Conservation (phyloP, 2,329 filamentous ascomycete genomes). For the Endoconidiophora polonica region DNA sequence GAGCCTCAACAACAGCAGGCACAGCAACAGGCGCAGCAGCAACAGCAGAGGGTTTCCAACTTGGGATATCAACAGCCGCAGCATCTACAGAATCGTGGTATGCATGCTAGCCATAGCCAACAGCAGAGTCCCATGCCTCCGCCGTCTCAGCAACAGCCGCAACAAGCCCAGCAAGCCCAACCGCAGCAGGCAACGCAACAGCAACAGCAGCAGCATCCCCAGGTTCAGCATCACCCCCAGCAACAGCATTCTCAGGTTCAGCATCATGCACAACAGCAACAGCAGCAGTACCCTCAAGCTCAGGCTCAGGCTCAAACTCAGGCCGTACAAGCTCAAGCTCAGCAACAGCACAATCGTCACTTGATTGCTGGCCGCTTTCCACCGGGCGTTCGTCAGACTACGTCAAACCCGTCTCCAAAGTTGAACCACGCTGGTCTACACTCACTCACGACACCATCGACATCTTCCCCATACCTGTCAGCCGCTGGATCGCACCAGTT, state of each 20-base stretch:
- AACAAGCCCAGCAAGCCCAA: slow-evolving; percentile 11
- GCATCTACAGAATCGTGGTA: neutral
- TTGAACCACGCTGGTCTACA: slow-evolving; percentile 3
- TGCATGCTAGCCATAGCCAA: slow-evolving; percentile 11
- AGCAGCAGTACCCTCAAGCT: neutral
- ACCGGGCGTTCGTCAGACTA: neutral
- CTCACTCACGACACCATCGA: neutral
- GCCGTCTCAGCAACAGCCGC: slow-evolving; percentile 11
- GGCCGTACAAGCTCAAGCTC: slow-evolving; percentile 1
- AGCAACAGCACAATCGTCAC: slow-evolving; percentile 13
- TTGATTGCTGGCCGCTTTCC: slow-evolving; percentile 4
- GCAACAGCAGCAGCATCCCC: slow-evolving; percentile 12
- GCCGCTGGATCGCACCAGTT: slow-evolving; percentile 3
- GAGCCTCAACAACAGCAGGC: slow-evolving; percentile 5
- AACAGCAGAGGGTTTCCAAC: neutral
- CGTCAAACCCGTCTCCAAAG: slow-evolving; percentile 9
- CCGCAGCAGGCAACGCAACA: slow-evolving; percentile 3
- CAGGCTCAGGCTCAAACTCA: slow-evolving; percentile 12
- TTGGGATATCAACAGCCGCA: slow-evolving; percentile 2
- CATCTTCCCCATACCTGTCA: slow-evolving; percentile 9
- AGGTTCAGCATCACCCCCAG: neutral
- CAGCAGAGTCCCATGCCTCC: slow-evolving; percentile 4
- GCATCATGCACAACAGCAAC: slow-evolving; percentile 14
- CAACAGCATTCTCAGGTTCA: slow-evolving; percentile 10
- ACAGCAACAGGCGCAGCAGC: neutral